Percentiles rank a stretch among this genome's conserved stretches.
phyloP scores from a whole-genome alignment of 1,139 yeast species.

The Saccharomyces hybrid region DNA sequence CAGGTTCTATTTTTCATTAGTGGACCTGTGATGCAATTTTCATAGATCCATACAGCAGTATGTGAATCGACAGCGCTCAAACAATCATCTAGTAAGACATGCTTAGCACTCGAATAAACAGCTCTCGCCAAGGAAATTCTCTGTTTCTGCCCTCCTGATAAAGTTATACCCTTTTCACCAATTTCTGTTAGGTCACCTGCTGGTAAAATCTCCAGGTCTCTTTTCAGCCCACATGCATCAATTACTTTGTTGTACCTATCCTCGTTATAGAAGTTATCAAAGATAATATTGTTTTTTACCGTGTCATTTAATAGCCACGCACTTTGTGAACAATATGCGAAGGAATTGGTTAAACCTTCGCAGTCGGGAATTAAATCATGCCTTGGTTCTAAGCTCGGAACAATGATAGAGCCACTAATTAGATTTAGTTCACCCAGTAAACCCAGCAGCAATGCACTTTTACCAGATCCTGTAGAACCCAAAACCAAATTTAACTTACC shows the following conservation, averaged over 20 bases:
- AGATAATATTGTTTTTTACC: constrained; percentile 64
- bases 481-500: constrained; percentile 73
- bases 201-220: constrained; percentile 58
- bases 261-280: constrained; percentile 60
- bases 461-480: constrained; percentile 91
- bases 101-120: constrained; percentile 68
- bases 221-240: constrained; percentile 67
- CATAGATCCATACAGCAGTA: constrained; percentile 80
- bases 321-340: constrained; percentile 84
- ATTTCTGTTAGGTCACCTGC: constrained; percentile 77
- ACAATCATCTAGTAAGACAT: constrained; percentile 77
- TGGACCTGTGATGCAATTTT: constrained; percentile 73
- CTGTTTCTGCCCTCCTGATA: constrained; percentile 92
- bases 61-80: constrained; percentile 89
- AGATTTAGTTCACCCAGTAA: constrained; percentile 83
- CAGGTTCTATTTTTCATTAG: constrained; percentile 74
- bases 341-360: constrained; percentile 75
- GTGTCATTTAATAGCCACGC: constrained; percentile 88
- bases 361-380: constrained; percentile 60
- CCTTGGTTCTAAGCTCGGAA: constrained; percentile 66
- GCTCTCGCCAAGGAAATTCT: constrained; percentile 90
- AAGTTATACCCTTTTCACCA: constrained; percentile 86
- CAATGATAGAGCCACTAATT: constrained; percentile 54
- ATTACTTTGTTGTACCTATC: constrained; percentile 65
- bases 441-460: constrained; percentile 75